A percentile compares a stretch with the other conserved stretches of the same genome.
Conservation (phyloP, 192 early-diverging fungal genomes). For the Pilaira anomala region DNA sequence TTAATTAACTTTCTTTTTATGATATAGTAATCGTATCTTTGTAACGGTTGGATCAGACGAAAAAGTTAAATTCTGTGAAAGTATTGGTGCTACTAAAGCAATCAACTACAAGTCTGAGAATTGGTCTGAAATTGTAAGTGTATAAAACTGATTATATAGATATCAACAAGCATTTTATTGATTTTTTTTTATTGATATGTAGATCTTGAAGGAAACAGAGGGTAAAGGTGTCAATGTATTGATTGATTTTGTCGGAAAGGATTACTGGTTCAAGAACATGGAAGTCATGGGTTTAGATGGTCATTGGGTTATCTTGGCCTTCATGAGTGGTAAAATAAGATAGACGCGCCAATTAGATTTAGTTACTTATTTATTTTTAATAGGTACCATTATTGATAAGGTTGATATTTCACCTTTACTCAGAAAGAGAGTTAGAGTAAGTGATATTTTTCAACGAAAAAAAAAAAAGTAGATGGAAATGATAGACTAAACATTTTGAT, state of each 20-base stretch:
- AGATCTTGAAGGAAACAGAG: slow-evolving; percentile 53
- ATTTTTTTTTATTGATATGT: slow-evolving; percentile 7
- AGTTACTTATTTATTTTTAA: not conserved
- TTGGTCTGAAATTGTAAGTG: slow-evolving; percentile 50
- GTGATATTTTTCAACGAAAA: not conserved
- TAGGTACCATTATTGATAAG: slow-evolving; percentile 43
- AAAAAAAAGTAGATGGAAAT: no score
- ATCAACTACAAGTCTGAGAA: slow-evolving; percentile 75
- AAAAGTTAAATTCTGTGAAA: slow-evolving; percentile 63
- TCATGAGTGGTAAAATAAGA: slow-evolving; percentile 51
- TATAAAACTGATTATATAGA: no score
- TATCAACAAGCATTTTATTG: not conserved
- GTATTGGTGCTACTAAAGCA: slow-evolving; percentile 65
- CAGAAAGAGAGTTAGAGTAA: slow-evolving; percentile 58
- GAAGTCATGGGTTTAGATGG: slow-evolving; percentile 63
- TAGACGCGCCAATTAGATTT: not conserved
- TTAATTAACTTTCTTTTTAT: not conserved
- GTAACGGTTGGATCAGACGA: slow-evolving; percentile 65
- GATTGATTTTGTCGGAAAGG: slow-evolving; percentile 70
- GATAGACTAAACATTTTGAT: not conserved
- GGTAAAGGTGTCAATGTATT: slow-evolving; percentile 69
- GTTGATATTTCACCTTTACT: slow-evolving; percentile 49
- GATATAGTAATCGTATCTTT: slow-evolving; percentile 51
- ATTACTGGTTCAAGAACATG: slow-evolving; percentile 52
- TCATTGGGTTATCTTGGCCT: slow-evolving; percentile 69